phyloP scores from a whole-genome alignment of 2,329 filamentous ascomycete genomes.

The Cercospora zeina region DNA sequence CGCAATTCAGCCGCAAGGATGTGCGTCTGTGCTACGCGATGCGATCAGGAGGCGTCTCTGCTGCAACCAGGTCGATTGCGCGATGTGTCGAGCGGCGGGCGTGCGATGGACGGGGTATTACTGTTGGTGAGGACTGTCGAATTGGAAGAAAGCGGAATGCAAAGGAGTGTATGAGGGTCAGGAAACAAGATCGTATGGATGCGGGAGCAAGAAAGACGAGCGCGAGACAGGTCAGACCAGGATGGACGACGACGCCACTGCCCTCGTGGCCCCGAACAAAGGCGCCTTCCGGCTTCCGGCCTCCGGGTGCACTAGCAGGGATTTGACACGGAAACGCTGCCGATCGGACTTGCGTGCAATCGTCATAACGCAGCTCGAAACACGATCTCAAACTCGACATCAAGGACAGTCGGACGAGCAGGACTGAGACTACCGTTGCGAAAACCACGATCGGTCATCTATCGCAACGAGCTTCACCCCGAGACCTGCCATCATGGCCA shows the following conservation, averaged over 20 bases:
- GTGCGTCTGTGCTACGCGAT: slow-evolving; percentile 6
- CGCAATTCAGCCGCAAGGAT: slow-evolving; percentile 9
- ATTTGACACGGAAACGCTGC: slow-evolving; percentile 6
- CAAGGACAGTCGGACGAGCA: slow-evolving; percentile 12
- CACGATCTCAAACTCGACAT: background rate
- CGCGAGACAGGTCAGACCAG: slow-evolving; percentile 16
- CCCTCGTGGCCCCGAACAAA: slow-evolving; percentile 3
- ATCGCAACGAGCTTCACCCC: background rate
- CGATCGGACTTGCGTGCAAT: slow-evolving; percentile 5
- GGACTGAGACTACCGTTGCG: slow-evolving; percentile 19
- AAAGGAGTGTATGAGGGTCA: slow-evolving; percentile 27
- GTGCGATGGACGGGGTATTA: background rate
- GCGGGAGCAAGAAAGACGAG: slow-evolving; percentile 5
- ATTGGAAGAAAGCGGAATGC: slow-evolving; percentile 2
- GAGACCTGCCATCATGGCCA: background rate
- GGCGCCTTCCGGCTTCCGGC: too few species aligned
- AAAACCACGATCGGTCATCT: background rate
- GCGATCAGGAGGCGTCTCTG: slow-evolving; percentile 14
- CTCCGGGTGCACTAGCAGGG: slow-evolving; percentile 8
- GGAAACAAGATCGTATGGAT: slow-evolving; percentile 9
- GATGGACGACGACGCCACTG: slow-evolving; percentile 6
- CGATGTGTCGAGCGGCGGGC: background rate
- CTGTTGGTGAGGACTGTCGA: background rate
- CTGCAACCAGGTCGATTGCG: background rate
- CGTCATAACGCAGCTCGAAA: slow-evolving; percentile 11